phyloP scores from a whole-genome alignment of 768 basidiomycete genomes.

The Mycena floridula region DNA sequence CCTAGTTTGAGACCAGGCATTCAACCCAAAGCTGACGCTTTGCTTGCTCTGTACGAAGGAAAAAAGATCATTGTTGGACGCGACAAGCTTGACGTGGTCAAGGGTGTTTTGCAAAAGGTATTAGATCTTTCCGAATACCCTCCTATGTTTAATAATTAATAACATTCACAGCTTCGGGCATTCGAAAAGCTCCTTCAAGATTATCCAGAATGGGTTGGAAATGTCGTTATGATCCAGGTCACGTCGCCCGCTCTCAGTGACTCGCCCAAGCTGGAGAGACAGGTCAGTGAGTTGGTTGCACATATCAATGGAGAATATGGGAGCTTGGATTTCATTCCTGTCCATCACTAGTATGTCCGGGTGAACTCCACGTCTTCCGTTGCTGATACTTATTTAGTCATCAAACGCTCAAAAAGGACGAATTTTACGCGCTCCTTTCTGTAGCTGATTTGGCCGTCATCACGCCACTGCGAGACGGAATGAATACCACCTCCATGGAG shows the following conservation, averaged over 20 bases:
- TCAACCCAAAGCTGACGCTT: slow-evolving; percentile 82
- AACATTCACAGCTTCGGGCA: slow-evolving; percentile 65
- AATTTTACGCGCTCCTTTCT: slow-evolving; percentile 91
- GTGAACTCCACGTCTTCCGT: background rate
- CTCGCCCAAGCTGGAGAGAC: slow-evolving; percentile 87
- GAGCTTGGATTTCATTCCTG: slow-evolving; percentile 89
- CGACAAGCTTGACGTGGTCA: slow-evolving; percentile 98
- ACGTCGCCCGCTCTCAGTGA: slow-evolving; percentile 91
- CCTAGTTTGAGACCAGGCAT: slow-evolving; percentile 69
- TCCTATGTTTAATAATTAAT: slow-evolving; percentile 1
- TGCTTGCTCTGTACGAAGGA: slow-evolving; percentile 80
- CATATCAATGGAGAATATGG: slow-evolving; percentile 97
- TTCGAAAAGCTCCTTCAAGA: slow-evolving; percentile 92
- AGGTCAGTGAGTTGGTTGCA: slow-evolving; percentile 89
- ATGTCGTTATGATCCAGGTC: slow-evolving; percentile 85
- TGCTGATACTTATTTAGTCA: slow-evolving; percentile 47
- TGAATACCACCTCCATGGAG: slow-evolving; percentile 99
- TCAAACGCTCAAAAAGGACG: slow-evolving; percentile 94
- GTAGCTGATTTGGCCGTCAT: slow-evolving; percentile 94
- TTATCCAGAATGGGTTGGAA: slow-evolving; percentile 94
- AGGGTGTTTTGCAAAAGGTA: slow-evolving; percentile 95
- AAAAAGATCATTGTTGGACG: slow-evolving; percentile 98
- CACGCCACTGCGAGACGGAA: slow-evolving; percentile 92
- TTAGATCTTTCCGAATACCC: slow-evolving; percentile 2
- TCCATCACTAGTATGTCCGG: slow-evolving; percentile 88